Conservation (phyloP, 1,139 yeast genomes). For the Suhomyces panamericanus region DNA sequence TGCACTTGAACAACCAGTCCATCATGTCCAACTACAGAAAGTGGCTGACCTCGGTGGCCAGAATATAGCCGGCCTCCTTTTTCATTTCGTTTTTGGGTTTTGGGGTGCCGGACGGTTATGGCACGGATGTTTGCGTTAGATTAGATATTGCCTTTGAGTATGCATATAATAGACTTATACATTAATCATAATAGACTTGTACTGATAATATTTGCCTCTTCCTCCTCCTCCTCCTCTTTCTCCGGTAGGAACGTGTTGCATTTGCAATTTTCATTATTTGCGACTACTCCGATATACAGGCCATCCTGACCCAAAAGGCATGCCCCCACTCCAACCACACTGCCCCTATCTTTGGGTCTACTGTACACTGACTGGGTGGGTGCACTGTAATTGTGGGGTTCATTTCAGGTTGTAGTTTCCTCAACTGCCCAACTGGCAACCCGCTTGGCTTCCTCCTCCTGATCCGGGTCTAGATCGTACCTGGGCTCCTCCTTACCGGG, state of each 20-base stretch:
- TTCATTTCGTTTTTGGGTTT: conserved; percentile 3
- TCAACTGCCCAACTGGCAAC: no score
- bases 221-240: no score
- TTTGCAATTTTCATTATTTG: no score
- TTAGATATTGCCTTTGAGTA: not conserved
- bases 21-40: conserved; percentile 24
- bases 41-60: conserved; percentile 18
- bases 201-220: no score
- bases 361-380: no score
- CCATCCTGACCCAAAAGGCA: no score
- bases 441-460: no score
- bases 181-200: not conserved
- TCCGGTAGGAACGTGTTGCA: not conserved
- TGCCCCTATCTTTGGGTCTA: no score
- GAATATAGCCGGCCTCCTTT: conserved; percentile 2
- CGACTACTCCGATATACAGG: no score
- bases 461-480: not conserved
- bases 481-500: not conserved
- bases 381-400: no score
- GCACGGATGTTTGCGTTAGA: conserved; percentile 1
- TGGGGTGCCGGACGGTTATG: conserved; percentile 11
- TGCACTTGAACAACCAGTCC: conserved; percentile 19
- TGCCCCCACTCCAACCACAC: no score
- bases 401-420: no score
- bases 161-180: not conserved